Evolutionary conservation across 176 grass and related monocot genomes (phyloP).

Genomic region (Eragrostis nindensis): DNA sequence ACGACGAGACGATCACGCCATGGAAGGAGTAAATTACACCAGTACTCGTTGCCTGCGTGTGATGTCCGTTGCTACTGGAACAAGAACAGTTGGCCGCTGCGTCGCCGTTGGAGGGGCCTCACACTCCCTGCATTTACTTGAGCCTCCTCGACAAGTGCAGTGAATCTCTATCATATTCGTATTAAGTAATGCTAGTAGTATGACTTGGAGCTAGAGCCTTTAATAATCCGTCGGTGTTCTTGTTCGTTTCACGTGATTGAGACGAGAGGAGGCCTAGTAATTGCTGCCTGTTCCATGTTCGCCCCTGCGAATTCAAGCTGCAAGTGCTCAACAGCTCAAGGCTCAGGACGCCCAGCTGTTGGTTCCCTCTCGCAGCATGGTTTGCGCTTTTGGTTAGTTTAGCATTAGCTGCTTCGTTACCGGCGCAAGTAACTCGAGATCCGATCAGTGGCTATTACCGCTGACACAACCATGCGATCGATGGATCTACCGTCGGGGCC

Average conservation of each 20-base stretch:
- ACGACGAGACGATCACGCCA: background rate
- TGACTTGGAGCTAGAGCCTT: conserved; percentile 4
- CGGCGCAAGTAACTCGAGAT: conserved; percentile 25
- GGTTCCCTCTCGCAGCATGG: background rate
- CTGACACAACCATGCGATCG: conserved; percentile 6
- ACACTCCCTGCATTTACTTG: background rate
- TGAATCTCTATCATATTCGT: background rate
- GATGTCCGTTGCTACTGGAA: background rate
- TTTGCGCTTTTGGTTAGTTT: background rate
- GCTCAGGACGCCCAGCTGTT: background rate
- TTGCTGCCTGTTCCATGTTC: background rate
- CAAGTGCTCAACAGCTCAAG: background rate
- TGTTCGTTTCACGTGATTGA: conserved; percentile 34
- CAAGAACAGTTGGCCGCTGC: background rate
- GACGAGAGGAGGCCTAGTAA: background rate
- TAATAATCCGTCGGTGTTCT: background rate
- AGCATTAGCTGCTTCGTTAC: conserved; percentile 6
- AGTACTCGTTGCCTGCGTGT: background rate
- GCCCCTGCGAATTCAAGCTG: background rate
- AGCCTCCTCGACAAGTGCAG: conserved; percentile 6
- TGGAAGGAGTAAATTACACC: background rate
- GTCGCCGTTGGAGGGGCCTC: background rate
- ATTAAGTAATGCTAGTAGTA: background rate
- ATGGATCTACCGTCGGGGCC: conserved; percentile 38
- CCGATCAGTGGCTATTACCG: background rate